Percentiles rank a stretch among this genome's conserved stretches.
Conservation (phyloP, 2,329 filamentous ascomycete genomes). For the Lojkania enalia region DNA sequence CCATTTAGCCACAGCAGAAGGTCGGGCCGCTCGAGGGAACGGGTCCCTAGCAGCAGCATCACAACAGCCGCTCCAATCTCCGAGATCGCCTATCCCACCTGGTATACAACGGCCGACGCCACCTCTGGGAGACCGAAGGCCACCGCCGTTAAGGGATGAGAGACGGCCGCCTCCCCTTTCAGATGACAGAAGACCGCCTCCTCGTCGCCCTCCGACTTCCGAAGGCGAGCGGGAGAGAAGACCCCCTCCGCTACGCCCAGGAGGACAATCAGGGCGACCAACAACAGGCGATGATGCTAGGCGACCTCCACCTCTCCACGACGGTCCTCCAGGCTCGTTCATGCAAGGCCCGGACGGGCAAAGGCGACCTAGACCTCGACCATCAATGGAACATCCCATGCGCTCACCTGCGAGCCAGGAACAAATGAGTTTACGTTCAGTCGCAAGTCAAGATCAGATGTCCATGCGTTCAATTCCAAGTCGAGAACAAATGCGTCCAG, state of each 20-base stretch:
- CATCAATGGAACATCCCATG: slow-evolving; percentile 40
- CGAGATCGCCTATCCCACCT: slow-evolving; percentile 16
- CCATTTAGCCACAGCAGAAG: slow-evolving; percentile 34
- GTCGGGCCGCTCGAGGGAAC: slow-evolving; percentile 20
- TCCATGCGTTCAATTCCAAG: slow-evolving; percentile 34
- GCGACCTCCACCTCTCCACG: slow-evolving; percentile 26
- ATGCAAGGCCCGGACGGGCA: slow-evolving; percentile 13
- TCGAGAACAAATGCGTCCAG: slow-evolving; percentile 34
- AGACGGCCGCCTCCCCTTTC: slow-evolving; percentile 14
- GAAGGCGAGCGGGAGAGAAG: slow-evolving; percentile 14
- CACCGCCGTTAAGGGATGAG: slow-evolving; percentile 15
- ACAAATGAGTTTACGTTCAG: slow-evolving; percentile 37
- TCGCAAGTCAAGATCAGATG: slow-evolving; percentile 37
- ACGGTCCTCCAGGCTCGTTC: slow-evolving; percentile 16
- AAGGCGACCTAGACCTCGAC: slow-evolving; percentile 31
- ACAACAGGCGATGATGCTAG: slow-evolving; percentile 35
- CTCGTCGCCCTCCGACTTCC: slow-evolving; percentile 10
- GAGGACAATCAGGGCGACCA: slow-evolving; percentile 10
- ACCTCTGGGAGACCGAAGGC: slow-evolving; percentile 16
- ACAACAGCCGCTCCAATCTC: slow-evolving; percentile 6
- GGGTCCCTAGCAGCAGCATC: slow-evolving; percentile 2
- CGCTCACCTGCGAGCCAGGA: slow-evolving; percentile 42
- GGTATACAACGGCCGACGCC: slow-evolving; percentile 12
- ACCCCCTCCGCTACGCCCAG: slow-evolving; percentile 20
- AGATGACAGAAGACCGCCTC: slow-evolving; percentile 16